phyloP scores from a whole-genome alignment of 495 filamentous ascomycete species.

The Aspergillus bridgeri region DNA sequence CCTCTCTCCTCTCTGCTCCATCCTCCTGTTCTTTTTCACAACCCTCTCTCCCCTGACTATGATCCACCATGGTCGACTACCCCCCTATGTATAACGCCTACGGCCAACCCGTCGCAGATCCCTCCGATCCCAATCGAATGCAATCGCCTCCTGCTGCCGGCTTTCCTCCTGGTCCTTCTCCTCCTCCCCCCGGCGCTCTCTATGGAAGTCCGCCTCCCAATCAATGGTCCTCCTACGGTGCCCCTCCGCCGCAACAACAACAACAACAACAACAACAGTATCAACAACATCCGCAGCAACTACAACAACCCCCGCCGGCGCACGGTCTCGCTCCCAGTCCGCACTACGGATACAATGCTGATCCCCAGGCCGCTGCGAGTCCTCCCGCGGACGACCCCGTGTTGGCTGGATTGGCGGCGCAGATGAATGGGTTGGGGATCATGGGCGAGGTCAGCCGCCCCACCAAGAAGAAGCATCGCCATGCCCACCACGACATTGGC shows the following conservation, averaged over 20 bases:
- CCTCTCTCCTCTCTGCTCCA: not conserved
- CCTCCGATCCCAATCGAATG: conserved; percentile 57
- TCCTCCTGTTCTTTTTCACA: not conserved
- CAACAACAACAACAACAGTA: too few relatives aligned
- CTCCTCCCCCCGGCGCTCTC: conserved; percentile 57
- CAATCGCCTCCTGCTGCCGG: conserved; percentile 46
- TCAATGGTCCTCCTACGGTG: conserved; percentile 46
- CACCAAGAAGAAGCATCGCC: conserved; percentile 89
- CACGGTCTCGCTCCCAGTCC: conserved; percentile 23
- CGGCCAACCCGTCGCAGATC: conserved; percentile 62
- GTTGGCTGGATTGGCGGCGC: conserved; percentile 66
- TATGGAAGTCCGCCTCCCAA: conserved; percentile 39
- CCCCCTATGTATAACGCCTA: conserved; percentile 74
- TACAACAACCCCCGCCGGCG: conserved; percentile 10
- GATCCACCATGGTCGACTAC: conserved; percentile 59
- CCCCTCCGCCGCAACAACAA: conserved; percentile 21
- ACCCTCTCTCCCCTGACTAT: conserved; percentile 11
- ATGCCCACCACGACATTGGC: conserved; percentile 88
- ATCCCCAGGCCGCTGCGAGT: conserved; percentile 30
- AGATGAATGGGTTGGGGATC: conserved; percentile 82
- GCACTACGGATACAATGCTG: conserved; percentile 32
- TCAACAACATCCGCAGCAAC: conserved; percentile 17
- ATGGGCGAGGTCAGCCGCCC: conserved; percentile 57
- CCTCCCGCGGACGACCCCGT: conserved; percentile 36
- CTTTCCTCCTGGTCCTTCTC: conserved; percentile 47